A percentile compares a stretch with the other conserved stretches of the same genome.
phyloP scores from a whole-genome alignment of 2,329 filamentous ascomycete species.

The Fusarium sp. region DNA sequence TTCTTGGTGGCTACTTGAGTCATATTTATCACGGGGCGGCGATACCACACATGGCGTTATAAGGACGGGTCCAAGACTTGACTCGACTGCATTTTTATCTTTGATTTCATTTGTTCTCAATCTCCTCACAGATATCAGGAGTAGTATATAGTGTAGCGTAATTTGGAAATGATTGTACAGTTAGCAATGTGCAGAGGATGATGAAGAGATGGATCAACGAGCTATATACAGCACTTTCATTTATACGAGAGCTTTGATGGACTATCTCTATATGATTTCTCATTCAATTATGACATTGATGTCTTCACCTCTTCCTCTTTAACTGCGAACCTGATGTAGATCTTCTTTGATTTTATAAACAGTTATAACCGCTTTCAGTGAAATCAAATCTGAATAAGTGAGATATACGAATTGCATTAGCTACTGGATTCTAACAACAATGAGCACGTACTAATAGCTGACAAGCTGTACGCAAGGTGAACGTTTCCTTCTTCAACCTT shows the following conservation, averaged over 20 bases:
- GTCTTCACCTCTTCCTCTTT: not conserved
- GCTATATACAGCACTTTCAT: constrained; percentile 36
- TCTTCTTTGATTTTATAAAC: not conserved
- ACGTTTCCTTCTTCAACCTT: not conserved
- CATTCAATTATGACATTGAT: constrained; percentile 31
- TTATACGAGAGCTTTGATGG: constrained; percentile 30
- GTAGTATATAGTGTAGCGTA: constrained; percentile 28
- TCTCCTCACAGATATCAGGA: constrained; percentile 14
- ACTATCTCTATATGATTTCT: constrained; percentile 16
- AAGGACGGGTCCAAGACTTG: constrained; percentile 22
- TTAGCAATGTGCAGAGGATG: constrained; percentile 16
- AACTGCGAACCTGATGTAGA: not conserved
- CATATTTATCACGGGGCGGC: constrained; percentile 28
- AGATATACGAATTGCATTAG: not conserved
- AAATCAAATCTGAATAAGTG: not conserved
- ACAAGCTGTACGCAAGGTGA: not conserved
- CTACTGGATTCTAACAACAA: not conserved
- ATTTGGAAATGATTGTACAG: constrained; percentile 23
- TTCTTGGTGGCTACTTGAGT: constrained; percentile 19
- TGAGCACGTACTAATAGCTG: not conserved
- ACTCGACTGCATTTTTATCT: constrained; percentile 25
- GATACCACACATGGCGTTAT: constrained; percentile 40
- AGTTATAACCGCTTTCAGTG: not conserved
- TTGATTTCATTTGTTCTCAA: constrained; percentile 25
- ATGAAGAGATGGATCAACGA: constrained; percentile 27